These are phyloP conservation scores for Tricholoma flavovirens DNA, from an alignment of 768 basidiomycete species.

Conservation along the genomic window DNA sequence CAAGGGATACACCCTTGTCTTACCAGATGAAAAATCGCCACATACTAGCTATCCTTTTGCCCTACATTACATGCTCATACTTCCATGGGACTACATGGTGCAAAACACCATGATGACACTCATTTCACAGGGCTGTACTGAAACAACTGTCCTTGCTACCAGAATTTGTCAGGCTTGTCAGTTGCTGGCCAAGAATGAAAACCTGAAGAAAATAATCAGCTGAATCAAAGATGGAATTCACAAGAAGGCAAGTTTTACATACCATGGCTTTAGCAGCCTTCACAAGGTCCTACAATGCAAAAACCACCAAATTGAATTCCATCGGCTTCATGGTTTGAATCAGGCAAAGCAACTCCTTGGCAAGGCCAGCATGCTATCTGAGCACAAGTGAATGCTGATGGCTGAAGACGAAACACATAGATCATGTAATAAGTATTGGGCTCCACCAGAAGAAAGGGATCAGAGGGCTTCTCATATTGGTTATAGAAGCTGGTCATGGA, in stretches of 20 bases:
- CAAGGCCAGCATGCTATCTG: conserved; percentile 7
- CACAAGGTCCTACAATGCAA: conserved; percentile 1
- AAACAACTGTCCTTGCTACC: background rate
- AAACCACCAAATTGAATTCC: conserved; percentile 6
- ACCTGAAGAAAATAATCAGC: conserved; percentile 10
- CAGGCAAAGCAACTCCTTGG: conserved; percentile 11
- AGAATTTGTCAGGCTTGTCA: background rate
- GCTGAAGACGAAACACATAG: conserved; percentile 15
- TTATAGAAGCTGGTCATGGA: background rate
- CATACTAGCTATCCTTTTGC: conserved; percentile 21
- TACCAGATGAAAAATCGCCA: conserved; percentile 17
- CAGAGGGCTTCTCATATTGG: background rate
- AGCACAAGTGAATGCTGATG: conserved; percentile 16
- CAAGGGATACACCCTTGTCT: conserved; percentile 14
- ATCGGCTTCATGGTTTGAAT: conserved; percentile 12
- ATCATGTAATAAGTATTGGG: conserved; percentile 12
- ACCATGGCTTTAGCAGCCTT: conserved; percentile 12
- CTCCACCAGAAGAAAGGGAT: too few species aligned
- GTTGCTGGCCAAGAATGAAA: background rate
- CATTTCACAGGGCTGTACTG: background rate
- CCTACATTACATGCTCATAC: conserved; percentile 13
- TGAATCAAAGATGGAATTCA: conserved; percentile 6
- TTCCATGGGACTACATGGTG: conserved; percentile 19
- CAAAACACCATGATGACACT: background rate
- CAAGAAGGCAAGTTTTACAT: conserved; percentile 11